Evolutionary conservation across 306 rosid genomes (phyloP), one percentile per base, ranked within the genome.

Genomic region (Lathyrus oleraceus): DNA sequence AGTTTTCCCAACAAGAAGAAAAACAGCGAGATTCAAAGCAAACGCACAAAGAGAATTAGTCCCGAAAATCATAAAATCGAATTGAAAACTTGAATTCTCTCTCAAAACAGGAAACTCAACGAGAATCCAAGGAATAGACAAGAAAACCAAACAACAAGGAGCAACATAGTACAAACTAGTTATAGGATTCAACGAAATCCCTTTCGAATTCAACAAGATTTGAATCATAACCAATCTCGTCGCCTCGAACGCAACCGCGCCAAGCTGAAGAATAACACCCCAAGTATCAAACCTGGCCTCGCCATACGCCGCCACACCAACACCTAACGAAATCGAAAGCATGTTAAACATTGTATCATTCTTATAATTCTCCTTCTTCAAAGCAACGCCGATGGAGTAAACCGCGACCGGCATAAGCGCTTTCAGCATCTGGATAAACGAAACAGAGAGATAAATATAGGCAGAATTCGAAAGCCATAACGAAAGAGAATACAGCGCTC

Each of bases 321-420:
- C 97, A 0, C 97, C 97, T 19, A 89, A 17, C 10, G 97, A 91
- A 81, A 91, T 86, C 14, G 97, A 89, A 32, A 91, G 65, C 97
- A 91, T 91, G 70, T 91, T 91, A 20, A 67, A 40, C 97, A 91
- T 91, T 44, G 94, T 89, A 27, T 89, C 86, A 28, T 83, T 36
- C 44, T 87, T 89, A 72, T 89, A 91, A 9, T 72, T 1, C 1
- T 91, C 97, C 1, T 89, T 91, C 6, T 63, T 78, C n/a, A 91
- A 51, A 17, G 74, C 23, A 19, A 91, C 96, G 3, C 96, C 91
- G 15, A 91, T 89, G 12, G 97, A 89, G 69, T 91, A 91, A 2
- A 91, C 97, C 8, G 97, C 96, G 5, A 91, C 97, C 0, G 97
- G 97, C 97, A 91, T 91, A 15, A 91, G 85, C 10, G 97, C 97